A percentile compares a stretch with the other conserved stretches of the same genome.
Conservation (phyloP, 495 filamentous ascomycete species). For the Collariella sp. region DNA sequence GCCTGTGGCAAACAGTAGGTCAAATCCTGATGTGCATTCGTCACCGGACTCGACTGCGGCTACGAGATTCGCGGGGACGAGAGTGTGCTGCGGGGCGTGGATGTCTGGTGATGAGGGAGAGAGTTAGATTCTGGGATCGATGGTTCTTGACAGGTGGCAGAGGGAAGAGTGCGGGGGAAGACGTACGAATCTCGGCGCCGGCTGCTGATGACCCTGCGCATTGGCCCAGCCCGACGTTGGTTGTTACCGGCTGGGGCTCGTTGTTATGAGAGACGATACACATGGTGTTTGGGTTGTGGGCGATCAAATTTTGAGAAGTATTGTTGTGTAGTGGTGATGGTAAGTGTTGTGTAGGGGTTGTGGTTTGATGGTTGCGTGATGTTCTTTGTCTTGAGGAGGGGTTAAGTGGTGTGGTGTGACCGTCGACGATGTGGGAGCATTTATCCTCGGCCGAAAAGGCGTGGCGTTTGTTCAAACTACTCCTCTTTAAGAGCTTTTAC, state of each 20-base stretch:
- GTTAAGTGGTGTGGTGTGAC: neutral
- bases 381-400: neutral
- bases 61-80: neutral
- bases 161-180: neutral
- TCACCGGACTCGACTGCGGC: neutral
- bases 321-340: no score
- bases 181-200: neutral
- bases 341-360: no score
- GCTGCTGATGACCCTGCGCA: neutral
- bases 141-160: neutral
- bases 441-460: neutral
- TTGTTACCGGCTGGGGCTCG: neutral
- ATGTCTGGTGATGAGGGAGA: neutral
- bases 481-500: neutral
- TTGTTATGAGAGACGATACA: neutral
- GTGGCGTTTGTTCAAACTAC: neutral
- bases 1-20: slow-evolving; percentile 1
- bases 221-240: slow-evolving; percentile 3
- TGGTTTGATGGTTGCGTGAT: no score
- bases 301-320: no score
- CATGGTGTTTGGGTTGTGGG: neutral
- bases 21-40: neutral
- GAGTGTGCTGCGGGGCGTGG: neutral
- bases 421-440: neutral
- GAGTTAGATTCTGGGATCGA: neutral